Percentiles rank a stretch among this genome's conserved stretches.
These are phyloP conservation scores for Pyronema domesticum DNA, from an alignment of 495 filamentous ascomycete species.

Conservation along the genomic window DNA sequence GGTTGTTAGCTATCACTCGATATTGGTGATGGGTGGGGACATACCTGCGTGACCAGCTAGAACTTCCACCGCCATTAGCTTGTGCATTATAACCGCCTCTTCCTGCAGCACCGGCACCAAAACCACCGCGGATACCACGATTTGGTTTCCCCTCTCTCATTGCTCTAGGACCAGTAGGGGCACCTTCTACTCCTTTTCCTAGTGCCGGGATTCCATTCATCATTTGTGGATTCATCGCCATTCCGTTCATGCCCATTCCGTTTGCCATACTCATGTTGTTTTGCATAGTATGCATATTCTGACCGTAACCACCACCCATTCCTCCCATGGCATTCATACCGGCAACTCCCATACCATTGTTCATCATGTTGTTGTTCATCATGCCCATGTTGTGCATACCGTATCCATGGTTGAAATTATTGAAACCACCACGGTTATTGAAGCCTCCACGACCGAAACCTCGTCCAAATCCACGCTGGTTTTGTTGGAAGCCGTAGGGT, in stretches of 20 bases:
- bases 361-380: too few relatives aligned
- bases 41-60: slow-evolving; percentile 21
- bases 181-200: slow-evolving; percentile 51
- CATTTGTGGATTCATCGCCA: slow-evolving; percentile 1
- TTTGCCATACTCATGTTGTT: neutral
- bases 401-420: too few relatives aligned
- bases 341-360: neutral
- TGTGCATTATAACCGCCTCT: slow-evolving; percentile 14
- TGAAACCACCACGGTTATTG: too few relatives aligned
- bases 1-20: too few relatives aligned
- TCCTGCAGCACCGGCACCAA: slow-evolving; percentile 11
- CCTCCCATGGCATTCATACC: neutral
- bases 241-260: slow-evolving; percentile 7
- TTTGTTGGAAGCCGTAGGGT: neutral
- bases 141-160: slow-evolving; percentile 57
- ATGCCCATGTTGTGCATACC: too few relatives aligned
- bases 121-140: slow-evolving; percentile 25
- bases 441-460: slow-evolving; percentile 8
- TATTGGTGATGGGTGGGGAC: slow-evolving; percentile 1
- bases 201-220: slow-evolving; percentile 11
- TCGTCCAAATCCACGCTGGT: slow-evolving; percentile 19
- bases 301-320: neutral
- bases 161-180: slow-evolving; percentile 82
- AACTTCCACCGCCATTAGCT: slow-evolving; percentile 3
- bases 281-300: neutral